A percentile compares a stretch with the other conserved stretches of the same genome.
Conservation (phyloP, 345 rosid genomes). For the Diplotaxis tenuifolia region DNA sequence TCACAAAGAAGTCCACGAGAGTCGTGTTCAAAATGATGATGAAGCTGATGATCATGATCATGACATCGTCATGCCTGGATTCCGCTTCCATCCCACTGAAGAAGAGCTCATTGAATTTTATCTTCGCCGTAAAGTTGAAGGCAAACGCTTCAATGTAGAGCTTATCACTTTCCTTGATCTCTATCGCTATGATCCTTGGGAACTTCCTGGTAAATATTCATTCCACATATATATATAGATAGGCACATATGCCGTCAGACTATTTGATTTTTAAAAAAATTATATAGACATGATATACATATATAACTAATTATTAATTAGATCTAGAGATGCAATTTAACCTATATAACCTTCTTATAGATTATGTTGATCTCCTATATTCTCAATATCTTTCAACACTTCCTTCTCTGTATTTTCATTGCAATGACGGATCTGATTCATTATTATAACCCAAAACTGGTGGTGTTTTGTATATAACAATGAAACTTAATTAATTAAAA, state of each 20-base stretch:
- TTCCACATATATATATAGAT: neutral
- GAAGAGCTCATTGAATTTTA: slow-evolving; percentile 98
- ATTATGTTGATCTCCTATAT: neutral
- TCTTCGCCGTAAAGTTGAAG: slow-evolving; percentile 99
- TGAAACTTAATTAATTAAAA: neutral
- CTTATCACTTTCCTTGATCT: slow-evolving; percentile 99
- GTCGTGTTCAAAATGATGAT: slow-evolving; percentile 26
- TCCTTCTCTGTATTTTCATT: neutral
- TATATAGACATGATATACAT: neutral
- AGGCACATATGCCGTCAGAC: neutral
- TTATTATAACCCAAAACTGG: neutral
- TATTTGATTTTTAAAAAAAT: neutral
- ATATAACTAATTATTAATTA: neutral
- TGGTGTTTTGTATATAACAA: neutral
- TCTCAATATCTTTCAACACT: neutral
- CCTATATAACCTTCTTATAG: neutral
- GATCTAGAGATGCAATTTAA: neutral
- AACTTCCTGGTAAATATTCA: slow-evolving; percentile 81
- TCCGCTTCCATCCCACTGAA: slow-evolving; percentile 97
- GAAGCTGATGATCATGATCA: slow-evolving; percentile 73
- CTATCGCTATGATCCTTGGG: slow-evolving; percentile 99
- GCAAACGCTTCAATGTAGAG: slow-evolving; percentile 95
- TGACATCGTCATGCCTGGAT: slow-evolving; percentile 98
- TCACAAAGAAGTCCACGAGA: slow-evolving; percentile 25
- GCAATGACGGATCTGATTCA: neutral